Evolutionary conservation across 495 filamentous ascomycete species (phyloP).

Genomic region (Penicillium waksmanii): DNA sequence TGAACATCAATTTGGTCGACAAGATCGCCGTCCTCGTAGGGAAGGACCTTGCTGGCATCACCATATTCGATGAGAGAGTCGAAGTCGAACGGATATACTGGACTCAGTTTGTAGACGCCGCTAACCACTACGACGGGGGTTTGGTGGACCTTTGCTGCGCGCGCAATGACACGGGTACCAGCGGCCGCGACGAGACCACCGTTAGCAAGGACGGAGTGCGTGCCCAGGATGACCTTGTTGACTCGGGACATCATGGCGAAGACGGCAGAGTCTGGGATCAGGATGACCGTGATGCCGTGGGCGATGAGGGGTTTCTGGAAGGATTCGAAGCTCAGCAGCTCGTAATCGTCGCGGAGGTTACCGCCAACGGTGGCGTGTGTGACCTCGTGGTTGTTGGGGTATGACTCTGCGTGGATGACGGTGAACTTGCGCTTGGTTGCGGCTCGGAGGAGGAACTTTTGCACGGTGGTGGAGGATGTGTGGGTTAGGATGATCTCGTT

Average conservation of each 20-base stretch:
- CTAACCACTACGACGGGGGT: constrained; percentile 83
- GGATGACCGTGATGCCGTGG: constrained; percentile 76
- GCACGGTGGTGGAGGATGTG: constrained; percentile 77
- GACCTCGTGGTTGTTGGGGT: constrained; percentile 66
- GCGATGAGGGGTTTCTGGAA: constrained; percentile 77
- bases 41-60: constrained; percentile 71
- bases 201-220: constrained; percentile 83
- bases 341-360: constrained; percentile 43
- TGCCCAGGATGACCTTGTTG: constrained; percentile 90
- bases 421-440: constrained; percentile 86
- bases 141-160: constrained; percentile 76
- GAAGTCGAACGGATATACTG: constrained; percentile 80
- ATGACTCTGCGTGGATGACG: constrained; percentile 75
- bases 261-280: constrained; percentile 80
- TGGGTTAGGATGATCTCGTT: constrained; percentile 89
- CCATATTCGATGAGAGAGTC: constrained; percentile 81
- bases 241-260: constrained; percentile 92
- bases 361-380: constrained; percentile 64
- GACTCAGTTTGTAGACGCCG: constrained; percentile 88
- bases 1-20: constrained; percentile 77
- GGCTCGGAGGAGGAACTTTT: constrained; percentile 83
- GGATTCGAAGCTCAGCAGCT: constrained; percentile 53
- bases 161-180: constrained; percentile 76
- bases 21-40: constrained; percentile 72
- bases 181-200: constrained; percentile 81